Evolutionary conservation across 2,329 filamentous ascomycete species (phyloP), one percentile per base, ranked within the genome.

Genomic region (Aspergillus brasiliensis): DNA sequence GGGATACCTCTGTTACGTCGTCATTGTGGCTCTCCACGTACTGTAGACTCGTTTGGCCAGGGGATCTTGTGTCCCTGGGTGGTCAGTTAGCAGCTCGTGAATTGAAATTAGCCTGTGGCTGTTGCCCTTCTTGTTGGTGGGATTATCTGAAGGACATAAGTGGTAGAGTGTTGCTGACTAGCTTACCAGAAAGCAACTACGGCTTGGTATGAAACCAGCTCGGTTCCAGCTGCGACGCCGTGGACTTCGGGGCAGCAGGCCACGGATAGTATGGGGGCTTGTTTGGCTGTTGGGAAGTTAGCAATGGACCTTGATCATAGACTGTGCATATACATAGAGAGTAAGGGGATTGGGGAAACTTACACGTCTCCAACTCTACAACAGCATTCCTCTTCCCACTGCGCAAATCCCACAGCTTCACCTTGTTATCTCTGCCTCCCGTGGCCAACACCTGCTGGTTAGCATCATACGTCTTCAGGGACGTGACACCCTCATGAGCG

Each of bases 161-260:
- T 23, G n/a, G n/a, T 27, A 25, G 5, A 11, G 10, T 4, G 31
- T 23, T 10, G 48, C 28, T 27, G 49, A 28, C 21, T 8, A 28
- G 76, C 77, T 53, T 76, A 80, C 78, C 78, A 81, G 62, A 80
- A 73, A 49, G 73, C 66, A 47, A 81, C 75, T 49, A 75, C 66
- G 5, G 78, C 78, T 62, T 79, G 77, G 3, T 72, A 75, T 17
- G 76, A 75, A 21, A 70, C 76, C 17, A 84, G 76, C 66, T 88
- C 85, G 1, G 83, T 85, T 2, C 85, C 85, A 8, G 82, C 81
- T 52, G 82, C 84, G 44, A 87, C 69, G 49, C 78, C 78, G 60
- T 82, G 79, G 11, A 77, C 76, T 38, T 71, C 70, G 5, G 74
- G 72, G 62, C 79, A 77, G 64, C 80, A 82, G 27, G 82, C 80